Evolutionary conservation across 1,284 basidiomycete genomes (phyloP), one percentile per base, ranked within the genome.

Genomic region (Amylostereum areolatum): DNA sequence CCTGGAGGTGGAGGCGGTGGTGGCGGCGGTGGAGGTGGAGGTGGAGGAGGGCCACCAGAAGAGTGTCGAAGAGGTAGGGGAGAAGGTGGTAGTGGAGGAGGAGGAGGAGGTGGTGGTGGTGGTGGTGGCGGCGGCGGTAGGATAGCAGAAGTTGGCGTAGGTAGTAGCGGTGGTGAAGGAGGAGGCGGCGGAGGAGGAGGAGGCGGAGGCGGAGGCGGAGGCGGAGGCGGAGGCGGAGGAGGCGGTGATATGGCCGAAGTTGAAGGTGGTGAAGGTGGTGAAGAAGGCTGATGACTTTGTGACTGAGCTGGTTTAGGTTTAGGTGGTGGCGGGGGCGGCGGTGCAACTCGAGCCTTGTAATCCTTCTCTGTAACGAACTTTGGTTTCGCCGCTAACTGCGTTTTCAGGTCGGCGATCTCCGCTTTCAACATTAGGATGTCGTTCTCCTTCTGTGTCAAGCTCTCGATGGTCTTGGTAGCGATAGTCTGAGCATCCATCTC

Each of bases 401-500:
- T 66, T 54, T 78, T 78, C 35, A 89, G 68, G 5, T 71, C 70
- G 12, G 67, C 66, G 6, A 88, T 69, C 55, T 86, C 77, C 3
- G 63, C 61, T 40, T 66, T 70, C 27, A 92, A 72, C 11, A 64
- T 57, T 3, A 64, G 58, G 36, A 92, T 84, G 58, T 85, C 80
- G 12, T 80, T 73, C 44, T 93, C 89, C 59, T 87, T 89, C 59
- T 81, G 75, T 2, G 77, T 73, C 28, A 92, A 64, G 36, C 76
- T 79, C 47, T 90, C 85, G 32, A 95, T 84, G 1, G 83, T 78
- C 36, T 78, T 76, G 27, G 72, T 74, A 0, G 83, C 87, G 59
- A 95, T 85, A n/a, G 73, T 61, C 52, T 85, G 80, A 1, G 85
- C 78, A 59, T 92, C 88, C 43, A 85, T 61, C 48, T 81, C 80